A percentile compares a stretch with the other conserved stretches of the same genome.
phyloP scores from a whole-genome alignment of 352 stramenopile species.

The Phytopythium cucurbitacearum region DNA sequence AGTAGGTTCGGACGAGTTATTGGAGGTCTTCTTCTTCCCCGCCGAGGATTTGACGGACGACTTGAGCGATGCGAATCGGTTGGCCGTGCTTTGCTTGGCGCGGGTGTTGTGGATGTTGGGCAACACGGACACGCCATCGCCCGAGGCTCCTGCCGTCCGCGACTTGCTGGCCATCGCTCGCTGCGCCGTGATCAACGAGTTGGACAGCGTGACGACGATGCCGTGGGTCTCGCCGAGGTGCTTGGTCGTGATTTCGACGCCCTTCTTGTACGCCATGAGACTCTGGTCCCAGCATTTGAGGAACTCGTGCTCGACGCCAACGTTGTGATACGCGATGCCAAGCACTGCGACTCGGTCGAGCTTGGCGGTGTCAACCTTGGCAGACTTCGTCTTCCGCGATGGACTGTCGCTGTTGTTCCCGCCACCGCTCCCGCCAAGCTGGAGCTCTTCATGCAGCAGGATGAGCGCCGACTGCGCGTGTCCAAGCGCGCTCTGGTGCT shows the following conservation, averaged over 20 bases:
- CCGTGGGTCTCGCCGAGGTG: slow-evolving; percentile 89
- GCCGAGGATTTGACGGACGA: slow-evolving; percentile 34
- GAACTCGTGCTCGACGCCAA: slow-evolving; percentile 94
- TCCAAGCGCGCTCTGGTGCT: slow-evolving; percentile 87
- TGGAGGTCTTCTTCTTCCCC: slow-evolving; percentile 27
- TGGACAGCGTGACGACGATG: slow-evolving; percentile 90
- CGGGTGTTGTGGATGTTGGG: slow-evolving; percentile 23
- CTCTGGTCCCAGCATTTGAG: slow-evolving; percentile 90
- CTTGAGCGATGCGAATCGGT: slow-evolving; percentile 14
- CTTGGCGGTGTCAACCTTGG: slow-evolving; percentile 35
- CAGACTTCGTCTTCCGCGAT: not conserved
- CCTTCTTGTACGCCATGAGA: slow-evolving; percentile 91
- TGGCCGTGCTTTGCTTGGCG: slow-evolving; percentile 14
- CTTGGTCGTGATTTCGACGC: slow-evolving; percentile 78
- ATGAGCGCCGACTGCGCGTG: slow-evolving; percentile 92
- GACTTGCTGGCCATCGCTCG: slow-evolving; percentile 46
- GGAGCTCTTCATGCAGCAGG: slow-evolving; percentile 91
- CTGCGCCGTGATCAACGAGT: slow-evolving; percentile 83
- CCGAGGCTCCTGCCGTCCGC: slow-evolving; percentile 36
- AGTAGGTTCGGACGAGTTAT: no score
- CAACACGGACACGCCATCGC: slow-evolving; percentile 51
- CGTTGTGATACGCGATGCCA: slow-evolving; percentile 94
- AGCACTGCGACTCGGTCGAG: slow-evolving; percentile 90
- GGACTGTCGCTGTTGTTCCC: slow-evolving; percentile 11
- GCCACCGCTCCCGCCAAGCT: slow-evolving; percentile 18